Evolutionary conservation across 768 basidiomycete genomes (phyloP).

Genomic region (Clathrus columnatus): DNA sequence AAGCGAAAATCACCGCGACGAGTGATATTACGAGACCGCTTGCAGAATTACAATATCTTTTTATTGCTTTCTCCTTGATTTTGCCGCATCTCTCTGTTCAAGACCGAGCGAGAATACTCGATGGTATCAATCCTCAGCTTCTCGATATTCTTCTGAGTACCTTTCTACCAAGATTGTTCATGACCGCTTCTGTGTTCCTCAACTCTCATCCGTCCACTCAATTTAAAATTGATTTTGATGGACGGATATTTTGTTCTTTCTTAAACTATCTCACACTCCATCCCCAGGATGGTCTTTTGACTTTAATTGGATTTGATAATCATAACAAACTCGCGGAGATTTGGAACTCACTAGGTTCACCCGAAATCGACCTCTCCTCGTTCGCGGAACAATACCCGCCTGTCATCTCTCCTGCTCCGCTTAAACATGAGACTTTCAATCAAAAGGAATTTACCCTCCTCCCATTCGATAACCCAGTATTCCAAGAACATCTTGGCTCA

Average conservation of each 20-base stretch:
- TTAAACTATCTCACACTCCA: constrained; percentile 29
- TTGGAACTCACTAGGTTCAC: constrained; percentile 18
- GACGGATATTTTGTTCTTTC: constrained; percentile 39
- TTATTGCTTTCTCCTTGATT: no score
- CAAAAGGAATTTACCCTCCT: constrained; percentile 20
- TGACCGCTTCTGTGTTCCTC: no score
- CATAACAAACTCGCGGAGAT: constrained; percentile 19
- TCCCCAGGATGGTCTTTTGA: constrained; percentile 23
- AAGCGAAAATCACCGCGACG: no score
- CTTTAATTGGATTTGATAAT: constrained; percentile 16
- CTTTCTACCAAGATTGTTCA: no score
- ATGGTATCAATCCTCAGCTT: no score
- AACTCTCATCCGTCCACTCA: no score
- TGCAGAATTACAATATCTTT: no score
- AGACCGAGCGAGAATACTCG: no score
- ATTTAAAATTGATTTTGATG: constrained; percentile 41
- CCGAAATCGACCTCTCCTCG: constrained; percentile 21
- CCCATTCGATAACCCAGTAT: constrained; percentile 32
- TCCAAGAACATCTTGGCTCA: constrained; percentile 31
- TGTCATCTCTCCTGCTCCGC: not conserved
- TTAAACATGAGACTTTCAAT: not conserved
- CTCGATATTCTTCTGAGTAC: no score
- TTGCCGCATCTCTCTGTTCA: no score
- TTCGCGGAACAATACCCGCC: constrained; percentile 18
- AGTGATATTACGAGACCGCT: no score